Evolutionary conservation across 805 yeast species (phyloP).

Genomic region (Yamadazyma sp.): DNA sequence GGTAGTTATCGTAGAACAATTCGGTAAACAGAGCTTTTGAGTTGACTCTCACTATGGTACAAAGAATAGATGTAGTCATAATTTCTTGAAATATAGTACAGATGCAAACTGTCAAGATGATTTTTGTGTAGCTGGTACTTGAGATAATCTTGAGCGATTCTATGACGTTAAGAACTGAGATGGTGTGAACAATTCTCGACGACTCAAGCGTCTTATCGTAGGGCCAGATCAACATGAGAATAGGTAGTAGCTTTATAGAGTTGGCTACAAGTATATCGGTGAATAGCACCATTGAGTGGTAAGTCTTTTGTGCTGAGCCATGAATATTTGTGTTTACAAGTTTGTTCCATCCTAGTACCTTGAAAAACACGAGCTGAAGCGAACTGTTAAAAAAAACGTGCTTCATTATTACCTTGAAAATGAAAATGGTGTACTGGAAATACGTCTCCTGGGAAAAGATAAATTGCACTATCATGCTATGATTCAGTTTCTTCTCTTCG

Average conservation of each 20-base stretch:
- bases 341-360: constrained; percentile 8
- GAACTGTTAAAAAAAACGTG: constrained; percentile 40
- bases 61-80: constrained; percentile 13
- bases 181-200: constrained; percentile 55
- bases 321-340: constrained; percentile 12
- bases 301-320: constrained; percentile 3
- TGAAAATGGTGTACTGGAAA: constrained; percentile 57
- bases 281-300: constrained; percentile 45
- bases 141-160: constrained; percentile 50
- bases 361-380: constrained; percentile 26
- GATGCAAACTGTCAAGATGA: constrained; percentile 17
- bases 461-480: constrained; percentile 22
- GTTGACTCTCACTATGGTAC: constrained; percentile 3
- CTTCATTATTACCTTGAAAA: constrained; percentile 50
- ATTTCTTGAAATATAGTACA: constrained; percentile 18
- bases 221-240: constrained; percentile 94
- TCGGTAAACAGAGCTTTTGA: background rate
- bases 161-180: constrained; percentile 60
- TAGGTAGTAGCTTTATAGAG: constrained; percentile 81
- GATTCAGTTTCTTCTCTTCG: constrained; percentile 60
- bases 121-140: constrained; percentile 15
- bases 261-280: constrained; percentile 74
- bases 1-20: constrained; percentile 6
- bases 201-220: constrained; percentile 75
- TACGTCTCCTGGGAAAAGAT: constrained; percentile 37